Base-by-base conservation (phyloP, 2,329 filamentous ascomycete species). In the Claviceps purpurea region DNA sequence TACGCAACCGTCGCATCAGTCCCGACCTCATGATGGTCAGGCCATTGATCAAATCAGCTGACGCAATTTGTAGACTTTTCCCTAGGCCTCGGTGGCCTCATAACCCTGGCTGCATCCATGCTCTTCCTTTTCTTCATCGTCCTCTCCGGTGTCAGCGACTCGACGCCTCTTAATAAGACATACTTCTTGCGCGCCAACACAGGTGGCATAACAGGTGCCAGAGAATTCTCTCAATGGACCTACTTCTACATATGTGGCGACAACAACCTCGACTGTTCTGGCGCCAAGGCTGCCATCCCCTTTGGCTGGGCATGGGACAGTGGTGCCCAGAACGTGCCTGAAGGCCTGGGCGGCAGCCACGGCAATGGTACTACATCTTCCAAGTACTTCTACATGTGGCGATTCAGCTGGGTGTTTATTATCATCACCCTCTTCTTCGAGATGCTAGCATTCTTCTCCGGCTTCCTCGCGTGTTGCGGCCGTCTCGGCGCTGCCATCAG, bases 331-430 rank as follows among this genome's bases (percentile, higher is more conserved):
- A 67, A 68, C 42, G 73, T 68, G 0, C 78, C 78, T 16, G 48
- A 55, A 0, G 64, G 61, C 5, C 67, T 81, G n/a, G 61, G 69
- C 40, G 77, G 84, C 42, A 53, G 57, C 10, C 74, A 81, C 59
- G 79, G 71, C 54, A 69, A 70, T 54, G 57, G 68, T 54, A 82
- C 78, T 3, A 84, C 81, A 5, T 76, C 74, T 56, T 65, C 56
- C 22, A 69, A 71, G 57, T 95, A 83, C 74, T 97, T 78, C 72
- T 88, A 89, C 70, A 76, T 93, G 64, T 94, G 89, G 72, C 81
- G 91, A 42, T 95, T 96, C 73, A 85, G 88, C 67, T 97, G 91
- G 79, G 88, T 90, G 40, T 93, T 95, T 69, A 87, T 87, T 72
- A 73, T 97, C 52, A 84, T 97, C 58, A 81, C 82, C 18, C 78